Percentiles rank a stretch among this genome's conserved stretches.
phyloP scores from a whole-genome alignment of 2,329 filamentous ascomycete species.

The Grosmannia huntii region DNA sequence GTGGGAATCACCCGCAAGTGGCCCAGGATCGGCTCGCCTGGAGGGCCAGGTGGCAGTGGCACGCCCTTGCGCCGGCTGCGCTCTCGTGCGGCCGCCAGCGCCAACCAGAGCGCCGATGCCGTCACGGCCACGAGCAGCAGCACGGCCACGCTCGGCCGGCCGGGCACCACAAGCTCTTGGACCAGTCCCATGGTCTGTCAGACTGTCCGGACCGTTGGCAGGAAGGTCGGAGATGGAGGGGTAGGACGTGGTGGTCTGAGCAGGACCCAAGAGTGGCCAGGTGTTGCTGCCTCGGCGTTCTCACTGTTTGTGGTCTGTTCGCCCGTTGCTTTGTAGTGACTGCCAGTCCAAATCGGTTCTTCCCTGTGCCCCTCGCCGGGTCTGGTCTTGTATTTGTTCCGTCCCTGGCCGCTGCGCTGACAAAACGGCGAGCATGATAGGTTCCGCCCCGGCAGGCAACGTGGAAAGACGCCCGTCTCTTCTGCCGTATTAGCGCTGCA shows the following conservation, averaged over 20 bases:
- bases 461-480: neutral
- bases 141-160: neutral
- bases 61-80: conserved; percentile 1
- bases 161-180: neutral
- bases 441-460: neutral
- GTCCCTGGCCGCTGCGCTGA: neutral
- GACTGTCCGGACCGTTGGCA: neutral
- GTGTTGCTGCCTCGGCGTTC: too few relatives aligned
- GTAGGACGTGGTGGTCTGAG: neutral
- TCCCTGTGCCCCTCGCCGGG: neutral
- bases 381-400: neutral
- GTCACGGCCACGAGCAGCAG: neutral
- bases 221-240: neutral
- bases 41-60: conserved; percentile 11
- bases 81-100: neutral
- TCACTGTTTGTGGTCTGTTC: neutral
- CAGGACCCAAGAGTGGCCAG: neutral
- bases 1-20: conserved; percentile 13
- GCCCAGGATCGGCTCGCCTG: conserved; percentile 12
- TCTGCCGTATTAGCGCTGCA: neutral
- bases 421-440: neutral
- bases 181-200: neutral
- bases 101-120: neutral
- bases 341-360: too few relatives aligned
- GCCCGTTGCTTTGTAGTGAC: too few relatives aligned